Evolutionary conservation across 2,329 filamentous ascomycete genomes (phyloP), one percentile per base, ranked within the genome.

Genomic region (Endoconidiophora laricicola): DNA sequence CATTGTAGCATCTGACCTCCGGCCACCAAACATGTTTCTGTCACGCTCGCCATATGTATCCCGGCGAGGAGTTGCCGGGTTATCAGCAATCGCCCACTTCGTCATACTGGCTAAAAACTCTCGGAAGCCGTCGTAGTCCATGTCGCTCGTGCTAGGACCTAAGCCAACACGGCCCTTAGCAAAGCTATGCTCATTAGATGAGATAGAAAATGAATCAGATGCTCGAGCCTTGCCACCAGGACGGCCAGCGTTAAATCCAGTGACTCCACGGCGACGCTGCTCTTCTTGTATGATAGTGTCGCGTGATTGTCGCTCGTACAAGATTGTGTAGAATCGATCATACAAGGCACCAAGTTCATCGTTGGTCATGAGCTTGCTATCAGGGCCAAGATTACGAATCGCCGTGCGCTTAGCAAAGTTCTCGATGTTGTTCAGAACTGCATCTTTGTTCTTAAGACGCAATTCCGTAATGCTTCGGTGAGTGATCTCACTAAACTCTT

Each of bases 91-190:
- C 2, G 91, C 91, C 91, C 91, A 98, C 67, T 81, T 90, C 1
- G 87, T 77, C 57, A 95, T 84, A 44, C 79, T 81, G 3, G 91
- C 87, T 42, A 98, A 70, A 58, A 98, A 96, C 59, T 96, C 88
- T 52, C 90, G 74, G 65, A 96, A 98, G 1, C 84, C 87, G 63
- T 94, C 86, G 60, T 96, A 98, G 63, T 96, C 88, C 91, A 98
- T 98, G 57, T 88, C 73, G 24, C 83, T 93, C 12, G 86, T 86
- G 63, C 86, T 95, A 5, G 86, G 82, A 0, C 88, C 90, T 1
- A 95, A 72, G 0, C 86, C 90, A 16, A 95, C 86, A 48, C 90
- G 77, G 1, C 87, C 88, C 60, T 85, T 84, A 62, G 94, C 86
- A 9, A 84, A 76, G 67, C 54, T 63, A 60, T 55, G 33, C 7